Base-by-base conservation (phyloP, 805 yeast genomes). In the Kodamaea kakaduensis region DNA sequence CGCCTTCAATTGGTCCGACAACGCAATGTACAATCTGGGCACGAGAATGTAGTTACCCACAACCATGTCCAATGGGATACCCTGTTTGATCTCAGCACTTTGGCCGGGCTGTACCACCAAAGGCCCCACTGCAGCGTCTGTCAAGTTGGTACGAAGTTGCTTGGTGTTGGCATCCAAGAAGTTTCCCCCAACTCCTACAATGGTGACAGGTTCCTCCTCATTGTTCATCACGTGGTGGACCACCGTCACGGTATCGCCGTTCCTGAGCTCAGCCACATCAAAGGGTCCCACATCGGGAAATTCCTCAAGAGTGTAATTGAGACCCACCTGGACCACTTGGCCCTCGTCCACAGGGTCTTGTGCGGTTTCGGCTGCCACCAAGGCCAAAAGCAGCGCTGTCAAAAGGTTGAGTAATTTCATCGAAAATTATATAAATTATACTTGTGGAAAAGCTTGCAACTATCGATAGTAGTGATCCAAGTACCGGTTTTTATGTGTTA, bases 161-260 rank as follows among this genome's bases (percentile, higher is more conserved):
- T 78, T 75, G 33, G 72, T 68, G 41, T 60, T 61, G 17, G 84
- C 77, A 40, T 77, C 69, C 37, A 71, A 62, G 58, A 84, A 69
- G 36, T 69, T 51, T 37, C 93, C 93, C 36, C 85, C 82, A 37
- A 81, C 75, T 40, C 87, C 93, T 31, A 78, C 73, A 37, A 84
- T 58, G 14, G 72, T 62, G 26, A 74, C 64, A 4, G 67, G 68
- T 10, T 52, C 58, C 5, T 71, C 73, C 44, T 80, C 84, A 23
- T 68, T 59, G 51, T 81, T 81, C 32, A 55, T 48, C 41, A 81
- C 68, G 6, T 67, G 58, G 54, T 78, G 81, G 14, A 56, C 58
- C 36, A 84, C 52, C 2, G 76, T 58, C 23, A 76, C 57, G 17
- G 67, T 61, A 24, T 82, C 81, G 20, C 81, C 81, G 45, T 73